Conservation (phyloP, 163 green algal genomes). For the Scenedesmus sp. region DNA sequence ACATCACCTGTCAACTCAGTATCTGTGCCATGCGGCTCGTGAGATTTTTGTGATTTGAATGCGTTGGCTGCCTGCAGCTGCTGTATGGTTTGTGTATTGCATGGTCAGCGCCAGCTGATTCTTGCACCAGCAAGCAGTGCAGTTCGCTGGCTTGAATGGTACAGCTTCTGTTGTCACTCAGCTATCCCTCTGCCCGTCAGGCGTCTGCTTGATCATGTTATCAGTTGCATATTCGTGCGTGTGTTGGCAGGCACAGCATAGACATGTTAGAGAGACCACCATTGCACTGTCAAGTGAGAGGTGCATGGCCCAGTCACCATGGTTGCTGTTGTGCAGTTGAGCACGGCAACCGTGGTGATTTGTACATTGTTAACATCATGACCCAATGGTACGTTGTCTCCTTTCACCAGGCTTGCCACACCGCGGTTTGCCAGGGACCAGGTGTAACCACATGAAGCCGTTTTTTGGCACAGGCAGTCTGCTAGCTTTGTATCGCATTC, state of each 20-base stretch:
- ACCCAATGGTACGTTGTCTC: neutral
- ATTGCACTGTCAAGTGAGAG: neutral
- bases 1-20: neutral
- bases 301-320: neutral
- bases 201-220: neutral
- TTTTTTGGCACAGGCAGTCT: neutral
- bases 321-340: neutral
- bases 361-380: neutral
- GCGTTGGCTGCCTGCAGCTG: neutral
- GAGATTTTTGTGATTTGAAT: neutral
- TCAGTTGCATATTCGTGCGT: neutral
- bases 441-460: neutral
- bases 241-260: neutral
- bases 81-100: neutral
- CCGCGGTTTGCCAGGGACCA: neutral
- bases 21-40: neutral
- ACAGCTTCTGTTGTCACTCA: neutral
- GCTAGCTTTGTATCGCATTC: neutral
- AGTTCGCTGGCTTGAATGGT: too few relatives aligned
- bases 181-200: neutral
- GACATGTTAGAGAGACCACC: neutral
- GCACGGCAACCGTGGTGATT: neutral
- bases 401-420: neutral
- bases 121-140: neutral
- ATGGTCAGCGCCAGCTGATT: neutral